Base-by-base conservation (phyloP, 768 basidiomycete genomes). In the Pseudohyphozyma bogoriensis region DNA sequence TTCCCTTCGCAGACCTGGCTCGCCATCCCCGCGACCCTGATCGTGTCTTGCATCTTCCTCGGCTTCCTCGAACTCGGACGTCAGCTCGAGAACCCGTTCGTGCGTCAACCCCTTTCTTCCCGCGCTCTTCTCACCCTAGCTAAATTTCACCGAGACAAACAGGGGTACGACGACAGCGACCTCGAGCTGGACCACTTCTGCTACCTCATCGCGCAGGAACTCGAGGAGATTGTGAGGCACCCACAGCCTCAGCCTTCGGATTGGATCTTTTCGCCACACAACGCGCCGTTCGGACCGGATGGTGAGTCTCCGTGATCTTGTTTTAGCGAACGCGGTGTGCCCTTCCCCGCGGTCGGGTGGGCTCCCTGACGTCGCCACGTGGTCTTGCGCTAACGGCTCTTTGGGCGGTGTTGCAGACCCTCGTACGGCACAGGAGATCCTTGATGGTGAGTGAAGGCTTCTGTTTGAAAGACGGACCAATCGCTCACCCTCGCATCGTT, bases 231-330 rank as follows among this genome's bases (percentile, higher is more conserved):
- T 70, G 85, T 54, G 16, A 56, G 80, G 72, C 81, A 85, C 75
- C 79, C 81, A 15, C 74, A 75, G 45, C 79, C 80, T 35, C 75
- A 80, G 28, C 81, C 83, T 1, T 70, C 77, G 20, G 65, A 75
- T 2, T 84, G 78, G 71, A 71, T 84, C 66, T 83, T 82, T 74
- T 80, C 73, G 51, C 56, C 76, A 36, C 75, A 78, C 72, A 87
- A 86, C 72, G 81, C 84, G 72, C 85, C 85, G 0, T 84, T 86
- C 75, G 80, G 82, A 10, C 85, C 85, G n/a, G n/a, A n/a, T n/a
- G n/a, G n/a, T n/a, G n/a, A n/a, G n/a, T n/a, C n/a, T n/a, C n/a
- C n/a, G n/a, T n/a, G n/a, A n/a, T n/a, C n/a, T n/a, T n/a, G n/a
- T n/a, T n/a, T n/a, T n/a, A n/a, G n/a, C n/a, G n/a, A n/a, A n/a